phyloP scores from a whole-genome alignment of 371 early-diverging fungal genomes.

The Actinomortierella ambigua region DNA sequence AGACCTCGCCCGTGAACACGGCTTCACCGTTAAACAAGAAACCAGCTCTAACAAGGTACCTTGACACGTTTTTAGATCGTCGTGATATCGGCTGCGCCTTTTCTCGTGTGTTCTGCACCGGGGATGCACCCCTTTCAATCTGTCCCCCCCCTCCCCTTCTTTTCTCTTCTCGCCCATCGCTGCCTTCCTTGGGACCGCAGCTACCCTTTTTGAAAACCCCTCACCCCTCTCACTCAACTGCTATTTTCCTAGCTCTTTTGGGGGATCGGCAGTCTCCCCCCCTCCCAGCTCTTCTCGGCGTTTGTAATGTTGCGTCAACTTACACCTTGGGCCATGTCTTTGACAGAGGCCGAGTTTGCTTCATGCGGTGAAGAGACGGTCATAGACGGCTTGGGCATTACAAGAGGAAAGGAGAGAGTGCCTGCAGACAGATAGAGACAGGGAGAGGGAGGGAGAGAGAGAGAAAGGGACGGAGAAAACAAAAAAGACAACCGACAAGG shows the following conservation, averaged over 20 bases:
- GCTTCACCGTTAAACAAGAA: conserved; percentile 73
- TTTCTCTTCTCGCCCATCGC: conserved; percentile 1
- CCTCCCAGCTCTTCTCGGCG: too few species aligned
- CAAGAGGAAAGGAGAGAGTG: background rate
- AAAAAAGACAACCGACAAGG: too few species aligned
- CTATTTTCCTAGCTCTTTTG: too few species aligned
- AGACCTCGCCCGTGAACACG: conserved; percentile 59
- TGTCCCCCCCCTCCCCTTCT: conserved; percentile 5
- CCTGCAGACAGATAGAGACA: background rate
- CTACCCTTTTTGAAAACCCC: too few species aligned
- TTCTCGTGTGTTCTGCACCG: background rate
- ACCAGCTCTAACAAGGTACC: conserved; percentile 67
- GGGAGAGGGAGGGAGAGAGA: conserved; percentile 1
- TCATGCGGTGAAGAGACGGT: too few species aligned
- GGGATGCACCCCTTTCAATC: too few species aligned
- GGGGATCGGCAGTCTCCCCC: too few species aligned
- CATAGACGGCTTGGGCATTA: background rate
- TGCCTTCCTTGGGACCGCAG: conserved; percentile 8
- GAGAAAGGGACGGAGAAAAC: too few species aligned
- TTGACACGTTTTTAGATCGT: conserved; percentile 6
- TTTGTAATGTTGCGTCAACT: too few species aligned
- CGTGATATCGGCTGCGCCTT: background rate
- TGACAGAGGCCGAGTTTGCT: too few species aligned
- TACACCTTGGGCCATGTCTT: too few species aligned
- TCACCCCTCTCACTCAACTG: too few species aligned